phyloP scores from a whole-genome alignment of 345 rosid genomes.

The Citrus maxima region DNA sequence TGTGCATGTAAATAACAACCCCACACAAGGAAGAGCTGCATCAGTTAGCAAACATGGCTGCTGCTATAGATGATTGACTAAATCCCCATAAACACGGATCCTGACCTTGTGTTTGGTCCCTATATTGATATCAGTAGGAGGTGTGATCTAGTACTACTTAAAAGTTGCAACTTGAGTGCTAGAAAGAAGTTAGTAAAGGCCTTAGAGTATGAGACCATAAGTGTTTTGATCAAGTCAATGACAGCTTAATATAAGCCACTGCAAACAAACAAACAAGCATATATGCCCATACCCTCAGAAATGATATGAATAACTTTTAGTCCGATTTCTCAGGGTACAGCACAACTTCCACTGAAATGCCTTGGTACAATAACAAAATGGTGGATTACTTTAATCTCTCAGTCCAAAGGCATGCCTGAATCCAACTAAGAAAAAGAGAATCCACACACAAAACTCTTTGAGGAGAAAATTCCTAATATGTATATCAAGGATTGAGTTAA shows the following conservation, averaged over 20 bases:
- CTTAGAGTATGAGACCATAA: neutral
- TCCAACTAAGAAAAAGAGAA: neutral
- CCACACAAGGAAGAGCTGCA: neutral
- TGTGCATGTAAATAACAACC: neutral
- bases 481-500: too few relatives aligned
- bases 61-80: neutral
- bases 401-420: neutral
- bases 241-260: neutral
- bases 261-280: neutral
- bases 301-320: neutral
- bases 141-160: neutral
- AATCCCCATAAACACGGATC: neutral
- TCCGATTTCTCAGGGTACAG: neutral
- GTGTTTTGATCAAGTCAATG: neutral
- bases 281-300: neutral
- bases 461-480: neutral
- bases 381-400: neutral
- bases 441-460: neutral
- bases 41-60: neutral
- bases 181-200: neutral
- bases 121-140: neutral
- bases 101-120: neutral
- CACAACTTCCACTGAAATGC: neutral
- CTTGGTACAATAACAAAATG: neutral
- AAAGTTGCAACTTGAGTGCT: neutral